Evolutionary conservation across 73 alveolate genomes (phyloP), one percentile per base, ranked within the genome.

Genomic region (Urostyla sp.): DNA sequence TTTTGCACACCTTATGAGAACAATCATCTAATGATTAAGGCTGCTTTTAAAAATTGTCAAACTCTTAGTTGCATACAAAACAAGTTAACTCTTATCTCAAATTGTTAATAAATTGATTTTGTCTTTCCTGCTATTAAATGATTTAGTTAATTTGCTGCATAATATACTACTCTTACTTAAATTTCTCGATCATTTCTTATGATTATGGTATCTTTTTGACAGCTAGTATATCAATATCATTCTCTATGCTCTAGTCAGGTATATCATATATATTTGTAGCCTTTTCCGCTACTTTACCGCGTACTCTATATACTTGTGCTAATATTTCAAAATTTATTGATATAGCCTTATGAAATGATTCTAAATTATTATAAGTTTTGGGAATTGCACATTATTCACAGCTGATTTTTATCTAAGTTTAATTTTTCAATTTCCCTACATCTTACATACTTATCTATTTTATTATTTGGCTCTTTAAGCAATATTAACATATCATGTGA

Each of bases 51-150:
- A 18, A 43, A 5, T 63, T 60, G 21, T 63, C 79, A 38, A 63
- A 63, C 20, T 3, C 8, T 15, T 37, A 60, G 26, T 63, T 43
- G 60, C 79, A 63, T 43, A 43, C 44, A 21, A 63, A 63, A 40
- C 79, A 63, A 43, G 24, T 11, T 3, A 63, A 43, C 26, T 63
- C 79, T 63, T 63, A 57, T 63, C 79, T 63, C 28, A 63, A 13
- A 8, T 63, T 6, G 4, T 57, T 60, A 3, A 63, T 24, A 1
- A 63, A 6, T 43, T 63, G 37, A 26, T 63, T 15, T 46, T 63
- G 45, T 21, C 44, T 35, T 40, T 63, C 20, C 60, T 63, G 43
- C 45, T 63, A 28, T 7, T 43, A 20, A 43, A 10, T 43, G 40
- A 63, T 46, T 21, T 37, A 63, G 27, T 63, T 63, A 21, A 63